Evolutionary conservation across 805 yeast genomes (phyloP).

Genomic region (Barnettozyma sucrosica): DNA sequence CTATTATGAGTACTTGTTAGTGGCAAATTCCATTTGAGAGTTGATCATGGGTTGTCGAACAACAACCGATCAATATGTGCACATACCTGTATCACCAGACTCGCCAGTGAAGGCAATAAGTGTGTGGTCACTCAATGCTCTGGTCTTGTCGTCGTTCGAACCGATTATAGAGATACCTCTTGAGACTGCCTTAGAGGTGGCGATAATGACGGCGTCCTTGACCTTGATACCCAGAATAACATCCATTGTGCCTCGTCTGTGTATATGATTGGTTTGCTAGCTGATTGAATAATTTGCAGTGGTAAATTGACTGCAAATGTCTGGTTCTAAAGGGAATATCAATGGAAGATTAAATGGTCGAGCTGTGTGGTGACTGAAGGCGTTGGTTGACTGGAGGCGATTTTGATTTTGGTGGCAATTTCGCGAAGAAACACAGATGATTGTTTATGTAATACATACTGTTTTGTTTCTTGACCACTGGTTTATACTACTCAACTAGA

Average conservation of each 20-base stretch:
- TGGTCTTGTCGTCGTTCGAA: slow-evolving; percentile 74
- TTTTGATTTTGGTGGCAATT: background rate
- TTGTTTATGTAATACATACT: too few species aligned
- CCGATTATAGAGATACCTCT: slow-evolving; percentile 83
- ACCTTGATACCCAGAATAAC: slow-evolving; percentile 82
- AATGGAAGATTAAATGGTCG: background rate
- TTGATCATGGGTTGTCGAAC: background rate
- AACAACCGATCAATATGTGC: slow-evolving; percentile 8
- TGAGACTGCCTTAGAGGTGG: slow-evolving; percentile 92
- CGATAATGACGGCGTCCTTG: slow-evolving; percentile 73
- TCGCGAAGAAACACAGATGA: too few species aligned
- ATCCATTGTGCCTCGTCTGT: slow-evolving; percentile 57
- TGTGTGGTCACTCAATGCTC: slow-evolving; percentile 66
- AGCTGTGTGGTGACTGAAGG: background rate
- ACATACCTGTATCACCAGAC: slow-evolving; percentile 74
- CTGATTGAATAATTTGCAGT: background rate
- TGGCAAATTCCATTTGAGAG: slow-evolving; percentile 5
- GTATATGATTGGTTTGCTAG: background rate
- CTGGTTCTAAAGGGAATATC: background rate
- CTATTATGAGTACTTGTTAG: slow-evolving; percentile 25
- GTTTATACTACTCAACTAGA: too few species aligned
- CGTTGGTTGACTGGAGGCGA: background rate
- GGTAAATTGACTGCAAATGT: background rate
- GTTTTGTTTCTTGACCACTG: too few species aligned
- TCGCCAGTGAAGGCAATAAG: slow-evolving; percentile 92